Conservation (phyloP, 2,329 filamentous ascomycete genomes). For the Fusarium nanum region DNA sequence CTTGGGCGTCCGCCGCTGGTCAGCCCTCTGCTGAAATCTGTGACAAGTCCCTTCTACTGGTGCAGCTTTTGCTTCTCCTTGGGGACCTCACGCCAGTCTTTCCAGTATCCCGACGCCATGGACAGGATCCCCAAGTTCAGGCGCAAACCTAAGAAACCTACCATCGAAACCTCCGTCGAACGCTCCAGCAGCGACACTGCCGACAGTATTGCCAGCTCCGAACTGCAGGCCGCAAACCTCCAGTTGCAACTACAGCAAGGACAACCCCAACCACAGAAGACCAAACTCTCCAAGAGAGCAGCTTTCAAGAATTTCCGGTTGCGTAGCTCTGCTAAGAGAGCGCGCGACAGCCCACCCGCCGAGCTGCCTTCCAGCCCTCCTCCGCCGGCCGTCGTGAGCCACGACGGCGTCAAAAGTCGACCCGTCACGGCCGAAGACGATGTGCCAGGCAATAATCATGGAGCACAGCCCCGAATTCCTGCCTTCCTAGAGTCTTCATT, state of each 20-base stretch:
- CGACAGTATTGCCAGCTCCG: conserved; percentile 46
- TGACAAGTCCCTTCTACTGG: conserved; percentile 27
- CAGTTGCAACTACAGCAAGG: conserved; percentile 38
- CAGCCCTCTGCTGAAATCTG: conserved; percentile 16
- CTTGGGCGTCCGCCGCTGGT: conserved; percentile 25
- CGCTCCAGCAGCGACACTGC: conserved; percentile 47
- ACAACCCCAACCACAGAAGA: conserved; percentile 32
- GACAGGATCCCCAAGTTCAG: conserved; percentile 58
- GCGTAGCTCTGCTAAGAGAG: conserved; percentile 60
- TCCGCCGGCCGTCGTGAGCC: conserved; percentile 51
- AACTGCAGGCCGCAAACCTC: conserved; percentile 39
- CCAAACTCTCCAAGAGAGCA: conserved; percentile 50
- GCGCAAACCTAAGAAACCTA: conserved; percentile 58
- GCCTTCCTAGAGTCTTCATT: conserved; percentile 54
- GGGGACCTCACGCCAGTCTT: conserved; percentile 26
- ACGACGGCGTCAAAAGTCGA: conserved; percentile 51
- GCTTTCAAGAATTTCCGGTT: conserved; percentile 60
- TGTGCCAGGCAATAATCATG: conserved; percentile 32
- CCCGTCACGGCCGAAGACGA: conserved; percentile 36
- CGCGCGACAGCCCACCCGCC: conserved; percentile 56
- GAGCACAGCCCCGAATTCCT: conserved; percentile 48
- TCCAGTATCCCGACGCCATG: conserved; percentile 47
- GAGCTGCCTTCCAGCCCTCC: conserved; percentile 47
- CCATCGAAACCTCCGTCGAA: conserved; percentile 56
- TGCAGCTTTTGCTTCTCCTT: conserved; percentile 22